Percentiles rank a stretch among this genome's conserved stretches.
phyloP scores from a whole-genome alignment of 768 basidiomycete species.

The Myochromella boudieri region DNA sequence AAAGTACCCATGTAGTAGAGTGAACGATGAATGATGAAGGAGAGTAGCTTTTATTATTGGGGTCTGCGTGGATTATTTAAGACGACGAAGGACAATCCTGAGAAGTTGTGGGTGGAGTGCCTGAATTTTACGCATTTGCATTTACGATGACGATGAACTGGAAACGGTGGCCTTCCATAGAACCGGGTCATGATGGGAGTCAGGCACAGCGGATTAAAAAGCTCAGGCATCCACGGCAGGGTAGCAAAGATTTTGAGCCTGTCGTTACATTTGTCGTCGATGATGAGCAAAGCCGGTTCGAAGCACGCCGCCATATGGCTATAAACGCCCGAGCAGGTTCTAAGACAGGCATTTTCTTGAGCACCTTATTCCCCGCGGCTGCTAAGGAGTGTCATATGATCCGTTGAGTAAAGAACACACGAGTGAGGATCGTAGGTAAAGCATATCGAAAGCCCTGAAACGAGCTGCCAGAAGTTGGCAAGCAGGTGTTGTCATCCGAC shows the following conservation, averaged over 20 bases:
- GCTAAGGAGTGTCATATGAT: background rate
- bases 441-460: too few relatives aligned
- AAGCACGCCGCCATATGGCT: background rate
- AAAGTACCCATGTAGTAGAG: conserved; percentile 14
- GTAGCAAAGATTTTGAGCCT: background rate
- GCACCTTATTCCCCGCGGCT: background rate
- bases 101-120: conserved; percentile 5
- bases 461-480: too few relatives aligned
- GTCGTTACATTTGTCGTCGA: conserved; percentile 9
- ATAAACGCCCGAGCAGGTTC: background rate
- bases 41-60: conserved; percentile 1
- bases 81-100: background rate
- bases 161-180: background rate
- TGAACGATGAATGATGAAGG: background rate
- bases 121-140: conserved; percentile 1
- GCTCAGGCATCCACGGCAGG: background rate
- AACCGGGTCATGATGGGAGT: background rate
- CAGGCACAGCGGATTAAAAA: background rate
- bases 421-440: too few relatives aligned
- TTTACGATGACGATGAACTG: conserved; percentile 5
- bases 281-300: conserved; percentile 14
- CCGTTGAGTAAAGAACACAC: background rate
- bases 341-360: background rate
- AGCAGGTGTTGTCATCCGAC: too few relatives aligned
- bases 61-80: conserved; percentile 1